phyloP scores from a whole-genome alignment of 208 protist species.

The Trypanosoma avium region DNA sequence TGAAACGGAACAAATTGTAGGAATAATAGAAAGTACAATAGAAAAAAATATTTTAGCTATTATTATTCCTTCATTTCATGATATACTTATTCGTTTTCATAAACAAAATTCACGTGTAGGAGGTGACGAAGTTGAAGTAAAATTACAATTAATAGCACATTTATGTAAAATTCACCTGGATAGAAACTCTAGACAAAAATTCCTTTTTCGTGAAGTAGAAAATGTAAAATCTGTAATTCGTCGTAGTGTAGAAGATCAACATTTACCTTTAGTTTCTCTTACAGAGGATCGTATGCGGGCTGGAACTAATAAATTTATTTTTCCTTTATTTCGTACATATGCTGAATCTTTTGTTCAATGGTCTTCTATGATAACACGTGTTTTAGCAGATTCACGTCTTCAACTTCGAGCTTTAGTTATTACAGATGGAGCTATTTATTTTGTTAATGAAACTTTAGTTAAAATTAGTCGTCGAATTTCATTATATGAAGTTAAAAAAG shows the following conservation, averaged over 20 bases:
- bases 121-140: conserved; percentile 35
- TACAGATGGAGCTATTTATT: conserved; percentile 55
- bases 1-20: conserved; percentile 45
- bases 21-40: conserved; percentile 48
- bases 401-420: conserved; percentile 40
- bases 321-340: conserved; percentile 38
- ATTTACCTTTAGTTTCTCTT: conserved; percentile 31
- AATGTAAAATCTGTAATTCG: conserved; percentile 41
- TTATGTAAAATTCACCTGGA: conserved; percentile 45
- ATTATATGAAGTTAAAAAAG: conserved; percentile 31
- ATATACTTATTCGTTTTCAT: conserved; percentile 48
- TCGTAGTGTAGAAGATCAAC: conserved; percentile 40
- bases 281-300: conserved; percentile 31
- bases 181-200: conserved; percentile 33
- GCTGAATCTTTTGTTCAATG: conserved; percentile 49
- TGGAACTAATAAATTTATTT: conserved; percentile 33
- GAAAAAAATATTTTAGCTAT: conserved; percentile 41
- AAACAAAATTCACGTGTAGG: conserved; percentile 26
- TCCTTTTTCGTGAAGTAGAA: conserved; percentile 37
- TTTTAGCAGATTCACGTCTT: conserved; percentile 32
- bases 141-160: conserved; percentile 62
- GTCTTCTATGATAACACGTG: conserved; percentile 48
- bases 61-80: conserved; percentile 62
- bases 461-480: conserved; percentile 39
- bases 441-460: conserved; percentile 36